These are phyloP conservation scores for Russula sp. DNA, from an alignment of 768 basidiomycete species.

Conservation along the genomic window DNA sequence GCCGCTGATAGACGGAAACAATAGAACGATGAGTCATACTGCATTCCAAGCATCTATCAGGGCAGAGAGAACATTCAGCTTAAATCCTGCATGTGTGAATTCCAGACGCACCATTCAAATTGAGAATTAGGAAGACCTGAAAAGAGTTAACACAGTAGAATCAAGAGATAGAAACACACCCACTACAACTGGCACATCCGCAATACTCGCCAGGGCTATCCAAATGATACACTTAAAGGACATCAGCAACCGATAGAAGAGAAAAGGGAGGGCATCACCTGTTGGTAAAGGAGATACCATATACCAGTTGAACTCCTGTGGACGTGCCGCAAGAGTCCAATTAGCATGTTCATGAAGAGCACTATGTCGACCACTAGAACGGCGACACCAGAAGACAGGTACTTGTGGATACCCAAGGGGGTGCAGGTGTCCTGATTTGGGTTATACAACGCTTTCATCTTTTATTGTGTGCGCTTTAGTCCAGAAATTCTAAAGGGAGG, in stretches of 20 bases:
- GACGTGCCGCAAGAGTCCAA: not conserved
- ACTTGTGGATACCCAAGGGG: not conserved
- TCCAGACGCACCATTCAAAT: too few relatives aligned
- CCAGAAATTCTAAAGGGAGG: not conserved
- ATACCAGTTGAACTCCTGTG: not conserved
- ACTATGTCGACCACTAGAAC: not conserved
- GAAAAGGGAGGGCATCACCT: not conserved
- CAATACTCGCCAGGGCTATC: not conserved
- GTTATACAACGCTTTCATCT: not conserved
- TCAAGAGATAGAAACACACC: not conserved
- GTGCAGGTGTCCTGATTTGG: not conserved
- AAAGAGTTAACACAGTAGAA: too few relatives aligned
- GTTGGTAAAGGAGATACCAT: conserved; percentile 5
- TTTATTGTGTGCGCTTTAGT: not conserved
- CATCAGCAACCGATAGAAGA: not conserved
- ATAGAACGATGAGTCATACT: too few relatives aligned
- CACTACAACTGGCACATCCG: not conserved
- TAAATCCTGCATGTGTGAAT: too few relatives aligned
- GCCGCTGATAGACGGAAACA: too few relatives aligned
- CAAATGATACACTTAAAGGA: conserved; percentile 1
- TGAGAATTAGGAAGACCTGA: too few relatives aligned
- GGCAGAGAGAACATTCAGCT: too few relatives aligned
- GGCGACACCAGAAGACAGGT: not conserved
- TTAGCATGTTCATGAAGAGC: not conserved
- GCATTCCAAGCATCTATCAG: too few relatives aligned